Conservation (phyloP, 768 basidiomycete genomes). For the Gloeostereum incarnatum region DNA sequence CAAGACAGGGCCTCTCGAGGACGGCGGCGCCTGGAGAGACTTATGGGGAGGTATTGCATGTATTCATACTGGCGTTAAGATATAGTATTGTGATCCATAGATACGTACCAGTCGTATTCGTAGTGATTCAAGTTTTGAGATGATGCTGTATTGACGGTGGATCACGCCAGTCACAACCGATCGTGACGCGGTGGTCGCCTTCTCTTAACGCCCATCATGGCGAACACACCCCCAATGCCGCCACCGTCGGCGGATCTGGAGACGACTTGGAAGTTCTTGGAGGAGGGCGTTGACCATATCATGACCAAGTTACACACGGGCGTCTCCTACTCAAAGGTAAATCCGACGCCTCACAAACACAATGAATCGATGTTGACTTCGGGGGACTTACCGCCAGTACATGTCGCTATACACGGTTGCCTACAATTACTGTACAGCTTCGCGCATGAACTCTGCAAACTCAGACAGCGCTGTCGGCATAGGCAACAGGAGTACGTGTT, state of each 20-base stretch:
- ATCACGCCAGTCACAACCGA: background rate
- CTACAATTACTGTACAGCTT: conserved; percentile 96
- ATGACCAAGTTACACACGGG: conserved; percentile 88
- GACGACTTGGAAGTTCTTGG: conserved; percentile 84
- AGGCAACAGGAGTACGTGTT: conserved; percentile 57
- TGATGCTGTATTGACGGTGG: background rate
- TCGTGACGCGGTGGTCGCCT: background rate
- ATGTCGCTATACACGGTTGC: conserved; percentile 89
- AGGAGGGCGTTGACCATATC: conserved; percentile 85
- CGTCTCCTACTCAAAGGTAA: conserved; percentile 62
- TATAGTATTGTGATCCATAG: conserved; percentile 24
- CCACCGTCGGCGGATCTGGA: conserved; percentile 47
- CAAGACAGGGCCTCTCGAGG: conserved; percentile 55
- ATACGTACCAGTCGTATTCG: background rate
- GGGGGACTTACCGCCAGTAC: conserved; percentile 37
- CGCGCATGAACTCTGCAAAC: no score
- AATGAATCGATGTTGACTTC: no score
- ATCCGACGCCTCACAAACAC: background rate
- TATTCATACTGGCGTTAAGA: conserved; percentile 78
- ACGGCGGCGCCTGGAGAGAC: conserved; percentile 81
- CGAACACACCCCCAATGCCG: background rate
- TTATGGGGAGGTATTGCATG: conserved; percentile 85
- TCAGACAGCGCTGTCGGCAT: conserved; percentile 41
- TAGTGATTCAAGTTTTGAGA: background rate
- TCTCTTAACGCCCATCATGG: background rate